Conservation (phyloP, 1,139 yeast species). For the Diutina sp. region DNA sequence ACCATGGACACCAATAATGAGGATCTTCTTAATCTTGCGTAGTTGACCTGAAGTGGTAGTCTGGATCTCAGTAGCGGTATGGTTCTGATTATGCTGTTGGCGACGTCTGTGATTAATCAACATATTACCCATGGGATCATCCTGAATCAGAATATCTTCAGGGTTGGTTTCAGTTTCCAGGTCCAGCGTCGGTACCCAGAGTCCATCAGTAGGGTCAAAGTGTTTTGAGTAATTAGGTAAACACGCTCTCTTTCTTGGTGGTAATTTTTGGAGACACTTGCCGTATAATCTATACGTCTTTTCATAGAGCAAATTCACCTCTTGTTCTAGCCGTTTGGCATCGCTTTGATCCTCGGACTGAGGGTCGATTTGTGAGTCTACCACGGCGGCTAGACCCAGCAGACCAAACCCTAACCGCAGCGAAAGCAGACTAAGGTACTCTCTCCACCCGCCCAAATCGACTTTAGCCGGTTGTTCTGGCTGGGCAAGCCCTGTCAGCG, state of each 20-base stretch:
- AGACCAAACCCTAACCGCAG: conserved; percentile 26
- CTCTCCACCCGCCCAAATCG: conserved; percentile 27
- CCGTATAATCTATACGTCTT: conserved; percentile 30
- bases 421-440: conserved; percentile 22
- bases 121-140: conserved; percentile 33
- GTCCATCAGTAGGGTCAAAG: not conserved
- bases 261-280: conserved; percentile 23
- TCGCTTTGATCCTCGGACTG: not conserved
- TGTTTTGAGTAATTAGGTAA: conserved; percentile 25
- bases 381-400: conserved; percentile 6
- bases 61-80: conserved; percentile 4
- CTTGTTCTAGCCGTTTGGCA: conserved; percentile 16
- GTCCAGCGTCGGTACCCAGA: not conserved
- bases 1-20: conserved; percentile 90
- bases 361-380: not conserved
- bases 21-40: conserved; percentile 34
- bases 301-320: conserved; percentile 23
- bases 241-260: conserved; percentile 27
- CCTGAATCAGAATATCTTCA: conserved; percentile 24
- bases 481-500: conserved; percentile 4
- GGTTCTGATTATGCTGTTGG: conserved; percentile 3
- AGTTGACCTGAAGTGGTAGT: conserved; percentile 14
- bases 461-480: conserved; percentile 6
- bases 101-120: conserved; percentile 19
- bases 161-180: conserved; percentile 20